Percentiles rank a stretch among this genome's conserved stretches.
These are phyloP conservation scores for Rhododendron molle DNA, from an alignment of 148 eudicot species.

Conservation along the genomic window DNA sequence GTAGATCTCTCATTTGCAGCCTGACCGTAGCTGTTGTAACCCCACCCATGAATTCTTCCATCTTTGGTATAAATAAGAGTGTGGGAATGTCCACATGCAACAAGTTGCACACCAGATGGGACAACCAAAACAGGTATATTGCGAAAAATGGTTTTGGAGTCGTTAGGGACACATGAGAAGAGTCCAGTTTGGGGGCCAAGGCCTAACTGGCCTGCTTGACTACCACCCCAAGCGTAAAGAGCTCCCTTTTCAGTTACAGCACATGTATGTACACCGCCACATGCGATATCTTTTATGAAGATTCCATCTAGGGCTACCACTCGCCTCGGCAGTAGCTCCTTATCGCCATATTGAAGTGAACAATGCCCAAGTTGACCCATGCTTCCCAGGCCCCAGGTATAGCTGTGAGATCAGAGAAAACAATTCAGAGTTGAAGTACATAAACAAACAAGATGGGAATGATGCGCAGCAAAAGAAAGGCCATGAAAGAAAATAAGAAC, in stretches of 20 bases:
- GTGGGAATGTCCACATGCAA: conserved; percentile 97
- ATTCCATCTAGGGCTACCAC: conserved; percentile 81
- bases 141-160: conserved; percentile 58
- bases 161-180: conserved; percentile 62
- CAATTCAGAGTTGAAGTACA: background rate
- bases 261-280: conserved; percentile 98
- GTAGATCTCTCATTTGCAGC: conserved; percentile 89
- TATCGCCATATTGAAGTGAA: conserved; percentile 85
- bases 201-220: conserved; percentile 92
- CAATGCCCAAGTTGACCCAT: conserved; percentile 99
- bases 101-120: conserved; percentile 64
- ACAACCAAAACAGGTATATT: conserved; percentile 77
- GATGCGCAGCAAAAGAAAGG: background rate
- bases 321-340: conserved; percentile 83
- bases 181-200: conserved; percentile 74
- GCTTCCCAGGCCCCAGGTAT: conserved; percentile 96
- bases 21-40: conserved; percentile 93
- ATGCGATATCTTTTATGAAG: conserved; percentile 56
- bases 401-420: conserved; percentile 40
- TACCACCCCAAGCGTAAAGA: conserved; percentile 98
- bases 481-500: background rate
- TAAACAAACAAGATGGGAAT: background rate
- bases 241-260: conserved; percentile 87
- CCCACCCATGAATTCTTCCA: conserved; percentile 98
- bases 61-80: conserved; percentile 82